phyloP scores from a whole-genome alignment of 2,329 filamentous ascomycete species.

The Talaromyces pinophilus region DNA sequence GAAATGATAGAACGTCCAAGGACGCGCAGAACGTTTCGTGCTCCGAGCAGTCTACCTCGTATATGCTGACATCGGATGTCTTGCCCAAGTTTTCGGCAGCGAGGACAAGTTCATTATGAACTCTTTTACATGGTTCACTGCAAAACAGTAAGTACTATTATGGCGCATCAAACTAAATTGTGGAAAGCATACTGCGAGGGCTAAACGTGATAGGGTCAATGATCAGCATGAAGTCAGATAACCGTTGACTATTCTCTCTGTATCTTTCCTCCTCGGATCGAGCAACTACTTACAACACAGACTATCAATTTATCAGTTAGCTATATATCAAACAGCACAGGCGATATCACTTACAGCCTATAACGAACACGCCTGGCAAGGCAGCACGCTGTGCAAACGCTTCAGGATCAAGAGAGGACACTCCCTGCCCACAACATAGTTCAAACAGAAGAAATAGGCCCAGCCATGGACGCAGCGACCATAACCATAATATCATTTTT shows the following conservation, averaged over 20 bases:
- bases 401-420: not conserved
- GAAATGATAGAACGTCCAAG: slow-evolving; percentile 18
- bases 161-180: not conserved
- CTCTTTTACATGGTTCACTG: slow-evolving; percentile 18
- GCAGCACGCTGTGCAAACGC: slow-evolving; percentile 6
- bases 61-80: slow-evolving; percentile 14
- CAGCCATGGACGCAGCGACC: not conserved
- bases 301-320: not conserved
- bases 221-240: not conserved
- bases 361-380: slow-evolving; percentile 14
- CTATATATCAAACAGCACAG: not conserved
- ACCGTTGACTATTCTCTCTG: not conserved
- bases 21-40: slow-evolving; percentile 18
- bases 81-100: slow-evolving; percentile 14
- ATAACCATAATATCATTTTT: not conserved
- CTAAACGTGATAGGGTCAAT: not conserved
- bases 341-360: slow-evolving; percentile 12
- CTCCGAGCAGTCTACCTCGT: slow-evolving; percentile 19
- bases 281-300: slow-evolving; percentile 13
- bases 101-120: slow-evolving; percentile 6
- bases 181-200: slow-evolving; percentile 15
- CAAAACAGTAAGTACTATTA: not conserved
- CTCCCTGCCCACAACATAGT: not conserved
- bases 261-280: no score
- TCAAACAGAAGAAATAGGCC: not conserved